Conservation (phyloP, 1,284 basidiomycete genomes). For the Naganishia sp. region DNA sequence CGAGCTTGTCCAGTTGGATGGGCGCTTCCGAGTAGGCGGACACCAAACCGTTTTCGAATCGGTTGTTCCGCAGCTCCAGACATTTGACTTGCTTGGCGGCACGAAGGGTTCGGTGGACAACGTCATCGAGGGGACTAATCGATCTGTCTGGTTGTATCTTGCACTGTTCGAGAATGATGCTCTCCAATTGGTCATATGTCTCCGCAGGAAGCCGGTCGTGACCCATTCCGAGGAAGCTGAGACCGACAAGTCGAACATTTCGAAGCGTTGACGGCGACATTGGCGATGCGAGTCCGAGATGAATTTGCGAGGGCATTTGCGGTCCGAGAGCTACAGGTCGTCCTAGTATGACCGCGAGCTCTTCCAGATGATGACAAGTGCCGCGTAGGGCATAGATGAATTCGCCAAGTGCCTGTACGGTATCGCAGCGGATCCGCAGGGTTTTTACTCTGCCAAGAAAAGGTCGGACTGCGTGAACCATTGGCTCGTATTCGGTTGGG, state of each 20-base stretch:
- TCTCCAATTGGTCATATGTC: slow-evolving; percentile 1
- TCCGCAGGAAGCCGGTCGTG: background rate
- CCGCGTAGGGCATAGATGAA: background rate
- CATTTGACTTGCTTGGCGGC: slow-evolving; percentile 8
- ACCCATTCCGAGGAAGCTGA: background rate
- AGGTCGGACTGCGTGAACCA: background rate
- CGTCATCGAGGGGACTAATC: no score
- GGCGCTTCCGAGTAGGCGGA: background rate
- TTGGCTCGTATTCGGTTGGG: background rate
- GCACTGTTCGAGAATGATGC: slow-evolving; percentile 12
- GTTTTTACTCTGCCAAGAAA: background rate
- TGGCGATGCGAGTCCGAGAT: slow-evolving; percentile 6
- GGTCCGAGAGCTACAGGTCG: no score
- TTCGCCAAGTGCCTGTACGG: background rate
- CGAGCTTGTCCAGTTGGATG: background rate
- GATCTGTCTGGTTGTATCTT: background rate
- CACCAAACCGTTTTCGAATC: background rate
- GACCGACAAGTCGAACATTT: background rate
- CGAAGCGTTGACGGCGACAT: background rate
- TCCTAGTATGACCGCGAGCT: background rate
- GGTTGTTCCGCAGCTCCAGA: background rate
- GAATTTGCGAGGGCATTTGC: background rate
- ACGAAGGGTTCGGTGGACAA: background rate
- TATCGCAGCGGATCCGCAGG: background rate
- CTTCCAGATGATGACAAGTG: slow-evolving; percentile 11